These are phyloP conservation scores for Candida ponderosae DNA, from an alignment of 805 yeast genomes.

Conservation along the genomic window DNA sequence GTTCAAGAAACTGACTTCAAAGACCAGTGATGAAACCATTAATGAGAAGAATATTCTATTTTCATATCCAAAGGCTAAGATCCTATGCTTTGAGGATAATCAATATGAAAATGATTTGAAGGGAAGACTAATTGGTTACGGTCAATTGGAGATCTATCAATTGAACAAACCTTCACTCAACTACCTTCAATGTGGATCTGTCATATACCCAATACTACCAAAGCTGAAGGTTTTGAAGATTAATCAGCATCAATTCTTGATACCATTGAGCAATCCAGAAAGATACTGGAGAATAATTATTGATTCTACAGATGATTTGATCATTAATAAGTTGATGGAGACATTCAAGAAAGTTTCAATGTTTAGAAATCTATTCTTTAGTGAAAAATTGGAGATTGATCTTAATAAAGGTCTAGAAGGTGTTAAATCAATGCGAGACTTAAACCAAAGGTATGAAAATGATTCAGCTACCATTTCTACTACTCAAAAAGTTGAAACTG, in stretches of 20 bases:
- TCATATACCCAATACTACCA: conserved; percentile 70
- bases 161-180: conserved; percentile 50
- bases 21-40: conserved; percentile 5
- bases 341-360: conserved; percentile 25
- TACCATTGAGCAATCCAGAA: conserved; percentile 68
- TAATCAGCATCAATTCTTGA: conserved; percentile 38
- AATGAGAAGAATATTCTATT: conserved; percentile 14
- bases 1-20: conserved; percentile 6
- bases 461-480: too few relatives aligned
- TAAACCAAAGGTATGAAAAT: conserved; percentile 18
- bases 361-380: conserved; percentile 30
- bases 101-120: conserved; percentile 7
- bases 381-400: background rate
- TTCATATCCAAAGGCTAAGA: conserved; percentile 13
- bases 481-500: too few relatives aligned
- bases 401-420: background rate
- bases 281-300: conserved; percentile 59
- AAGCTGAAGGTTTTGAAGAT: conserved; percentile 49
- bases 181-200: conserved; percentile 49
- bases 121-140: conserved; percentile 53
- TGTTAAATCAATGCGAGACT: conserved; percentile 17
- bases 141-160: conserved; percentile 51
- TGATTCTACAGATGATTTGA: conserved; percentile 12
- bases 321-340: conserved; percentile 19
- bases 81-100: conserved; percentile 14